Evolutionary conservation across 2,329 filamentous ascomycete genomes (phyloP).

Genomic region (Sporothrix protearum): DNA sequence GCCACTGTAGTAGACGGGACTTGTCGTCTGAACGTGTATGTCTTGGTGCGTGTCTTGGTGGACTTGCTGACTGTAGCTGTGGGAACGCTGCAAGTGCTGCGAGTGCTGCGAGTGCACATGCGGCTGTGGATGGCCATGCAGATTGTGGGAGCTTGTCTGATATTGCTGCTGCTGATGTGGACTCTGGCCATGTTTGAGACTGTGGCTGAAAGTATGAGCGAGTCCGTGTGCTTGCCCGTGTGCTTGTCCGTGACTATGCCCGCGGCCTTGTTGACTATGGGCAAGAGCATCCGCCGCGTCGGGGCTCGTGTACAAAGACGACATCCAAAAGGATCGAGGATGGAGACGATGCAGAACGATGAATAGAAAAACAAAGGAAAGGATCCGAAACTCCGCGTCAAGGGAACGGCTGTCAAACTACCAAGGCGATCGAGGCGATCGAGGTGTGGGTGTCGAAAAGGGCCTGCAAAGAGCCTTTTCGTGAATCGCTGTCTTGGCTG

Average conservation of each 20-base stretch:
- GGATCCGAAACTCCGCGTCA: neutral
- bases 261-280: neutral
- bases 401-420: neutral
- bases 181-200: neutral
- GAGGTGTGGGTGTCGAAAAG: neutral
- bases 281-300: neutral
- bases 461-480: neutral
- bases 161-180: neutral
- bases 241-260: neutral
- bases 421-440: too few species aligned
- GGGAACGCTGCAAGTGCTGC: neutral
- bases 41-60: neutral
- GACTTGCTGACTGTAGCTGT: neutral
- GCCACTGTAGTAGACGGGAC: constrained; percentile 9
- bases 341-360: neutral
- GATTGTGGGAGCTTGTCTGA: neutral
- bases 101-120: neutral
- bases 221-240: neutral
- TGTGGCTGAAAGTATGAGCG: constrained; percentile 1
- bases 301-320: constrained; percentile 12
- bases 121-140: neutral
- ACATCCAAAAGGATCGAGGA: neutral
- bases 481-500: neutral
- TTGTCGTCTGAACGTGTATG: neutral
- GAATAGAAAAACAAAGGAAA: neutral